A percentile compares a stretch with the other conserved stretches of the same genome.
phyloP scores from a whole-genome alignment of 2,329 filamentous ascomycete genomes.

The Calonectria multiphialidica region DNA sequence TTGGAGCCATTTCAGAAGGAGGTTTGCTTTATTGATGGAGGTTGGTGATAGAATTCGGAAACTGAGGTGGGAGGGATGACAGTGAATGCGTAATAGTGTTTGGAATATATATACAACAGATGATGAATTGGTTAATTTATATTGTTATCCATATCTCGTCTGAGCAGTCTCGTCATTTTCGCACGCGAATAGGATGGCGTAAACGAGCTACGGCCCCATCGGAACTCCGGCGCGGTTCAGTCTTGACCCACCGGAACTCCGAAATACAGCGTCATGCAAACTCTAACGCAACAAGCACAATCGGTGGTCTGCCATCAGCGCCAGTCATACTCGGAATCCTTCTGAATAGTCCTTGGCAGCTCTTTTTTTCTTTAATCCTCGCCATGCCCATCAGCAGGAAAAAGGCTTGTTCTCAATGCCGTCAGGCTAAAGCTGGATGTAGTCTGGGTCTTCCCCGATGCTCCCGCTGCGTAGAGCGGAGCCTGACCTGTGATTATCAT shows the following conservation, averaged over 20 bases:
- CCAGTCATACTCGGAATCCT: no score
- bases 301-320: not conserved
- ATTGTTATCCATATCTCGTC: not conserved
- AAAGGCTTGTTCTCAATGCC: conserved; percentile 28
- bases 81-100: no score
- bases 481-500: conserved; percentile 20
- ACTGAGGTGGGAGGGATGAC: not conserved
- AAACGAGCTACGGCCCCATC: not conserved
- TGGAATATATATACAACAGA: not conserved
- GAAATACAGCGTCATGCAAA: not conserved
- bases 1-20: conserved; percentile 20
- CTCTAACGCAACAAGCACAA: not conserved
- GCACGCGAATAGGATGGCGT: not conserved
- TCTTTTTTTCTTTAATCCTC: not conserved
- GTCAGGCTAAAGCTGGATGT: conserved; percentile 25
- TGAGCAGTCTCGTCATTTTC: not conserved
- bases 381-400: conserved; percentile 23
- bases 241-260: conserved; percentile 12
- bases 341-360: not conserved
- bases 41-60: not conserved
- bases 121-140: not conserved
- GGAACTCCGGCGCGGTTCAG: conserved; percentile 12
- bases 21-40: not conserved
- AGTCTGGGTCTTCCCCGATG: conserved; percentile 17
- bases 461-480: conserved; percentile 12